Evolutionary conservation across 257 asterid genomes (phyloP).

Genomic region (Eucommia ulmoides): DNA sequence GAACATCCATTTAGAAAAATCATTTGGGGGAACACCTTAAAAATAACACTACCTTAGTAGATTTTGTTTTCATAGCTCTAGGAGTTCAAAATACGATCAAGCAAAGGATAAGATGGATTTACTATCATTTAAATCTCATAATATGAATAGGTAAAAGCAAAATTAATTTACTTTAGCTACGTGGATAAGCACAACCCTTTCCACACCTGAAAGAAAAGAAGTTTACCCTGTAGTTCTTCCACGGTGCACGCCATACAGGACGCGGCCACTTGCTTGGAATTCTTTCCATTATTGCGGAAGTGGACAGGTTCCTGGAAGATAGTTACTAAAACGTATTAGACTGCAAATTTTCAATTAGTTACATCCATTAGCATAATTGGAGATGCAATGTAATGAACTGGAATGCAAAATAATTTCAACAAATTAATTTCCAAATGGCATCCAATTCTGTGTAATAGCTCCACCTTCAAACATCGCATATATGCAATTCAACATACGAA

Average conservation of each 20-base stretch:
- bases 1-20: not conserved
- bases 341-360: too few relatives aligned
- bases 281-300: slow-evolving; percentile 98
- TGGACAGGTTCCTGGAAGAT: slow-evolving; percentile 60
- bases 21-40: too few relatives aligned
- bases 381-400: too few relatives aligned
- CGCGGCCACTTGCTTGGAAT: slow-evolving; percentile 99
- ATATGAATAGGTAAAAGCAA: not conserved
- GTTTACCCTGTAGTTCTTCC: slow-evolving; percentile 96
- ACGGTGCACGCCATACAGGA: slow-evolving; percentile 87
- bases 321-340: too few relatives aligned
- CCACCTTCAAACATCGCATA: too few relatives aligned
- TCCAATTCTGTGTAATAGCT: too few relatives aligned
- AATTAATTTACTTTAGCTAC: not conserved
- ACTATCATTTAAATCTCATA: not conserved
- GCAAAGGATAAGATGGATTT: not conserved
- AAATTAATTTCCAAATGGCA: too few relatives aligned
- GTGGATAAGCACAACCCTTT: not conserved
- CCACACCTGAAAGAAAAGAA: slow-evolving; percentile 5
- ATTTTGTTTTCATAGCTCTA: not conserved
- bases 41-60: too few relatives aligned
- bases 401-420: too few relatives aligned
- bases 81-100: not conserved
- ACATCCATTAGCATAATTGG: too few relatives aligned
- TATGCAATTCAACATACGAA: too few relatives aligned